Evolutionary conservation across 2,329 filamentous ascomycete genomes (phyloP), one percentile per base, ranked within the genome.

Genomic region (Phyllosticta citrichinensis): DNA sequence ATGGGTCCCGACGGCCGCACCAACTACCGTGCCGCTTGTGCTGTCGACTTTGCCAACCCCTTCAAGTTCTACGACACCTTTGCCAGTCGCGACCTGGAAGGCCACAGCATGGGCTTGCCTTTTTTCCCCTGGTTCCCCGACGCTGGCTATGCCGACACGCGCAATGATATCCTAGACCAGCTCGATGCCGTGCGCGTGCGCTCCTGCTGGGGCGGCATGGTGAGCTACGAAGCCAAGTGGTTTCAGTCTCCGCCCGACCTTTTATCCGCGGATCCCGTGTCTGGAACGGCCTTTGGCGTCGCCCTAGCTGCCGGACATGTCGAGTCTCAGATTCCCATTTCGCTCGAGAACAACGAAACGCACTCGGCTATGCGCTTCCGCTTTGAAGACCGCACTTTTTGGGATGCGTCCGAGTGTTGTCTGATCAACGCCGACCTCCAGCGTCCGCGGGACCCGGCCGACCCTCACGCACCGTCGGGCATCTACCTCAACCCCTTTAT

Each of bases 191-290:
- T 91, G 1, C 81, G 84, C 9, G 87, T 91, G 1, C 82, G 81
- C 66, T 86, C 85, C 64, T 91, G 88, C 73, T 91, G 88, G 88
- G 86, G 87, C 58, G 88, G 88, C 22, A 90, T 91, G 82, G 85
- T 84, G 2, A 83, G 83, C 2, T 86, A 86, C 72, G 80, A 86
- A 68, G 84, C 82, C 1, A 74, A 75, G 55, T 84, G 81, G 71
- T 82, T 87, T 55, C 82, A 85, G 3, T 57, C 30, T 10, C 22
- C 55, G 6, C n/a, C 53, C 22, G 55, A 52, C 22, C 55, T 62
- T 24, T 51, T 52, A 25, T 55, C 52, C 22, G 52, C 60, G 6
- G 60, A 62, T 52, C 60, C 60, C 20, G 20, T 24, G 22, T 55
- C 57, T 22, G 60, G 60, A 55, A 57, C 60, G 12, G 60, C 60